Percentiles rank a stretch among this genome's conserved stretches.
phyloP scores from a whole-genome alignment of 768 basidiomycete species.

The Pleurotus pulmonarius region DNA sequence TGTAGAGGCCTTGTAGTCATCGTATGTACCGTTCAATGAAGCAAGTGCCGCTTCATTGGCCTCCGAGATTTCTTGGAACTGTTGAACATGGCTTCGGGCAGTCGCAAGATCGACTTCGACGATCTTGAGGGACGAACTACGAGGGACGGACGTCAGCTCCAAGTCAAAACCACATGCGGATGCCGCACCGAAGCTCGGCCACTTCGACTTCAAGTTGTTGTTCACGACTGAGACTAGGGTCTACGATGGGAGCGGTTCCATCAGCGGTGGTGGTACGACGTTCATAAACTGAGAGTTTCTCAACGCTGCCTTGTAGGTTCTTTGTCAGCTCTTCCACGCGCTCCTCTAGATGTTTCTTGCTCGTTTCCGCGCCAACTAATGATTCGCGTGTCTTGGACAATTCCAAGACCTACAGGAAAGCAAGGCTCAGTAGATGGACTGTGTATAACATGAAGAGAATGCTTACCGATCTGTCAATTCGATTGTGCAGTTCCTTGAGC shows the following conservation, averaged over 20 bases:
- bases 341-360: slow-evolving; percentile 74
- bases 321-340: slow-evolving; percentile 57
- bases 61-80: slow-evolving; percentile 83
- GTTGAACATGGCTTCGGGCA: slow-evolving; percentile 70
- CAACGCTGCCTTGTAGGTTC: slow-evolving; percentile 71
- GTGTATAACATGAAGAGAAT: background rate
- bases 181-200: slow-evolving; percentile 72
- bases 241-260: slow-evolving; percentile 27
- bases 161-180: background rate
- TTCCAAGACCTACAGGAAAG: slow-evolving; percentile 49
- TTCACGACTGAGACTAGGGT: slow-evolving; percentile 56
- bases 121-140: slow-evolving; percentile 71
- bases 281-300: slow-evolving; percentile 87
- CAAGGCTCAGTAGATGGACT: slow-evolving; percentile 2
- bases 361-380: slow-evolving; percentile 70
- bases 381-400: slow-evolving; percentile 66
- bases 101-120: slow-evolving; percentile 72
- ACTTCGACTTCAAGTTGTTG: slow-evolving; percentile 83
- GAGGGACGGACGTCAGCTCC: background rate
- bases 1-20: slow-evolving; percentile 73
- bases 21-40: slow-evolving; percentile 66
- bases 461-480: slow-evolving; percentile 69
- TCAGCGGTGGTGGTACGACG: slow-evolving; percentile 43
- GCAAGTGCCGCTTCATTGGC: slow-evolving; percentile 77
- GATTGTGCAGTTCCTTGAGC: slow-evolving; percentile 65